These are phyloP conservation scores for Ceriops tagal DNA, from an alignment of 345 rosid species.

Conservation along the genomic window DNA sequence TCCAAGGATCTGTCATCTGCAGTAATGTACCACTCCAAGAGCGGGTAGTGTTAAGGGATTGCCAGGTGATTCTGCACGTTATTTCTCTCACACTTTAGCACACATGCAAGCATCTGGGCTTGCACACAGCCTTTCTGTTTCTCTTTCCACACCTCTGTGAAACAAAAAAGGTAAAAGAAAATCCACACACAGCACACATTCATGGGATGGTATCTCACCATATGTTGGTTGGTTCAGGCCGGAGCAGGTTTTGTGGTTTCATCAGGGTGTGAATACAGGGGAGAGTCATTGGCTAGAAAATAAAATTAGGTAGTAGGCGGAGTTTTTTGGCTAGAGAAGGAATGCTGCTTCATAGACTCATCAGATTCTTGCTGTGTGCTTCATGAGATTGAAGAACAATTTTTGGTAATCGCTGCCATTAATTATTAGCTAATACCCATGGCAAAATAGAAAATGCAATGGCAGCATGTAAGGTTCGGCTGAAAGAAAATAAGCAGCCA, in stretches of 20 bases:
- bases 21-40: conserved; percentile 93
- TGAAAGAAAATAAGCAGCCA: too few species aligned
- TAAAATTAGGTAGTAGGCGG: conserved; percentile 35
- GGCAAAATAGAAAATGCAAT: conserved; percentile 16
- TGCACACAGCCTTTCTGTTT: neutral
- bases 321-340: neutral
- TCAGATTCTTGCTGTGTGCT: neutral
- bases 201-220: neutral
- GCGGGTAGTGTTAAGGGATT: conserved; percentile 71
- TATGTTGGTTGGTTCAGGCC: conserved; percentile 40
- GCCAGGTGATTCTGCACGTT: conserved; percentile 54
- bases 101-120: neutral
- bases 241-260: conserved; percentile 78
- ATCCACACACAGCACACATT: too few species aligned
- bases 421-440: neutral
- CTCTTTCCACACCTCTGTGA: too few species aligned
- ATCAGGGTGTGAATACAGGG: conserved; percentile 68
- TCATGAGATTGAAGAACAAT: neutral
- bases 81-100: neutral
- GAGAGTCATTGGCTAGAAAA: conserved; percentile 78
- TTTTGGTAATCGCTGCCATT: conserved; percentile 9
- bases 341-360: neutral
- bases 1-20: conserved; percentile 90
- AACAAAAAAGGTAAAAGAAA: too few species aligned
- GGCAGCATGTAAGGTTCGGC: neutral